These are phyloP conservation scores for Boletellus ananas DNA, from an alignment of 768 basidiomycete species.

Conservation along the genomic window DNA sequence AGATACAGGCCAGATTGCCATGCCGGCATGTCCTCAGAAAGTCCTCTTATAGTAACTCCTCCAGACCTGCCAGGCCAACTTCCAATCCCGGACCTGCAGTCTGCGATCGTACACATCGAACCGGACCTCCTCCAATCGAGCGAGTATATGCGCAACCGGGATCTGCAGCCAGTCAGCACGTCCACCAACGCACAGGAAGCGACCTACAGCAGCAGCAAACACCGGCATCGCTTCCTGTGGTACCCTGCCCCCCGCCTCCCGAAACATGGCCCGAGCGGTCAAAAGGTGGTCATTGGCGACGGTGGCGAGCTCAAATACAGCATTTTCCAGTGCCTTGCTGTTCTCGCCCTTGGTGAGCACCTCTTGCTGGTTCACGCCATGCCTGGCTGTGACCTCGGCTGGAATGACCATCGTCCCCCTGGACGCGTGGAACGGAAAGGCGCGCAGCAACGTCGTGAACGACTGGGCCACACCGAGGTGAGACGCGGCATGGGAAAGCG, in stretches of 20 bases:
- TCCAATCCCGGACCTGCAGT: constrained; percentile 69
- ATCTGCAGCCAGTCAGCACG: constrained; percentile 41
- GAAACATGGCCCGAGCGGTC: constrained; percentile 69
- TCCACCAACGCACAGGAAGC: neutral
- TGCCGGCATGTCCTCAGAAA: constrained; percentile 35
- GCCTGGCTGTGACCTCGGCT: constrained; percentile 74
- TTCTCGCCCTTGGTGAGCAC: constrained; percentile 56
- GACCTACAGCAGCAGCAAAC: constrained; percentile 67
- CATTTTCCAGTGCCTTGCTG: constrained; percentile 65
- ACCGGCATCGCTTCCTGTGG: constrained; percentile 62
- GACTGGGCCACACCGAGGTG: constrained; percentile 78
- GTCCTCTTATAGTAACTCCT: constrained; percentile 44
- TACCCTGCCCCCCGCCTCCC: constrained; percentile 49
- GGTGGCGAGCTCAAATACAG: constrained; percentile 80
- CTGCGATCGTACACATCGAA: constrained; percentile 70
- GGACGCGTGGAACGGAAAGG: constrained; percentile 71
- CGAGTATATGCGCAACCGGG: constrained; percentile 61
- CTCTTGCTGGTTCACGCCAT: constrained; percentile 76
- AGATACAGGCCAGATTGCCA: constrained; percentile 16
- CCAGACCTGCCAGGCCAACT: constrained; percentile 72
- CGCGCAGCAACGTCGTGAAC: constrained; percentile 66
- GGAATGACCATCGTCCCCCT: constrained; percentile 73
- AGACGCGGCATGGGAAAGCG: constrained; percentile 72
- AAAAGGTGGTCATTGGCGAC: constrained; percentile 76
- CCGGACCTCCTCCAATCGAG: constrained; percentile 59